These are phyloP conservation scores for Populus ilicifolia DNA, from an alignment of 345 rosid species.

Conservation along the genomic window DNA sequence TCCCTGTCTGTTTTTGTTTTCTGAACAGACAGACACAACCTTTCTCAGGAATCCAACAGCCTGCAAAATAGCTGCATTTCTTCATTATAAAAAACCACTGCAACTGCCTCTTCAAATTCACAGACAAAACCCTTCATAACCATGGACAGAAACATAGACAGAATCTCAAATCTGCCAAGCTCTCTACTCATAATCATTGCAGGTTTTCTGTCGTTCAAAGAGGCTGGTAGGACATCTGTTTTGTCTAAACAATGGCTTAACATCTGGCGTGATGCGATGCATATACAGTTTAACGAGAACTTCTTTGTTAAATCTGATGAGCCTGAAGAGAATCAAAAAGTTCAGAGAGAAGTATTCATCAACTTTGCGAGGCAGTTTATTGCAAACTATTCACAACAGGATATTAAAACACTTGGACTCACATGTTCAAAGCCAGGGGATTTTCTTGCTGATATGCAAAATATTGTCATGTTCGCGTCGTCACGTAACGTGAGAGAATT, in stretches of 20 bases:
- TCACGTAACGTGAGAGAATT: slow-evolving; percentile 15
- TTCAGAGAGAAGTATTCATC: slow-evolving; percentile 20
- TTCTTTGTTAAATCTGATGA: slow-evolving; percentile 15
- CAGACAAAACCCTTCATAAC: neutral
- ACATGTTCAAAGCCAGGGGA: slow-evolving; percentile 17
- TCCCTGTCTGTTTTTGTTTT: neutral
- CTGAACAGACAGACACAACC: neutral
- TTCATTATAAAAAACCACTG: neutral
- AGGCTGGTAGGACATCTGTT: slow-evolving; percentile 30
- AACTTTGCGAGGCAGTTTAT: slow-evolving; percentile 18
- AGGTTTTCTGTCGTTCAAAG: slow-evolving; percentile 35
- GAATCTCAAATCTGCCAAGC: slow-evolving; percentile 13
- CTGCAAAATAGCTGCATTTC: neutral
- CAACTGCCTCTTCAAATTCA: neutral
- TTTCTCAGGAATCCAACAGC: neutral
- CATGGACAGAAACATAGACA: slow-evolving; percentile 18
- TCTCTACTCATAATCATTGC: slow-evolving; percentile 17
- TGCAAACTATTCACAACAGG: neutral
- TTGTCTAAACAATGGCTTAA: slow-evolving; percentile 31
- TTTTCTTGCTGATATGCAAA: slow-evolving; percentile 8
- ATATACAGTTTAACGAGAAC: slow-evolving; percentile 29
- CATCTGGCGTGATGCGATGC: slow-evolving; percentile 14
- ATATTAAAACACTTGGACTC: slow-evolving; percentile 19
- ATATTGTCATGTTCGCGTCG: slow-evolving; percentile 21
- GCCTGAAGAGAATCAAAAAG: neutral